Evolutionary conservation across 371 early-diverging fungal species (phyloP), one percentile per base, ranked within the genome.

Genomic region (Batkoa obscura): DNA sequence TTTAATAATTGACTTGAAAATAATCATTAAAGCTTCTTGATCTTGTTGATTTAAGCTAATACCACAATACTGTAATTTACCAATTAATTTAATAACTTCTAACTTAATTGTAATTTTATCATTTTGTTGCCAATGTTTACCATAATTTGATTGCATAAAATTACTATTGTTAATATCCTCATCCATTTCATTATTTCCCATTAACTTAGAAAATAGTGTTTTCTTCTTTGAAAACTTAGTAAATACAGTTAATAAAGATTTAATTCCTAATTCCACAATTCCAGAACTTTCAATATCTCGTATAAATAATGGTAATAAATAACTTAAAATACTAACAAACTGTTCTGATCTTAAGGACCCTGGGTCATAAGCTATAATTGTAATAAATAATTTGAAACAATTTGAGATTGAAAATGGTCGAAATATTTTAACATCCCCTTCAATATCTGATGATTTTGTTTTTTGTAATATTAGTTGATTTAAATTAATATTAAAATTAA

Each of bases 111-210:
- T 72, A 13, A 79, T 60, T 6, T 72, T 71, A 56, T 81, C 79
- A 35, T 81, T 81, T 37, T 81, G 81, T 36, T 72, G 72, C 79
- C 81, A 79, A n/a, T 75, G 72, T 50, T 79, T 79, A 8, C 78
- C 78, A 38, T 73, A 71, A 32, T 43, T 66, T 39, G 62, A 48
- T 15, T 63, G 58, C 30, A 58, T 17, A 13, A 63, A 57, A 1
- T 52, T 43, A 13, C 9, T 31, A 13, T 12, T 35, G 3, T 60
- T 58, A 31, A 52, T 59, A 4, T 42, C 32, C 1, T 56, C 57
- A 32, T 62, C 60, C 1, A 59, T 57, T 4, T 59, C 43, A 0
- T 53, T 33, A 23, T 23, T 23, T 23, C 23, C 23, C 9, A 64
- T 60, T 10, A 61, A 55, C 5, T 35, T 13, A 39, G n/a, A 10